Base-by-base conservation (phyloP, 2,329 filamentous ascomycete genomes). In the Penicillium hordei region DNA sequence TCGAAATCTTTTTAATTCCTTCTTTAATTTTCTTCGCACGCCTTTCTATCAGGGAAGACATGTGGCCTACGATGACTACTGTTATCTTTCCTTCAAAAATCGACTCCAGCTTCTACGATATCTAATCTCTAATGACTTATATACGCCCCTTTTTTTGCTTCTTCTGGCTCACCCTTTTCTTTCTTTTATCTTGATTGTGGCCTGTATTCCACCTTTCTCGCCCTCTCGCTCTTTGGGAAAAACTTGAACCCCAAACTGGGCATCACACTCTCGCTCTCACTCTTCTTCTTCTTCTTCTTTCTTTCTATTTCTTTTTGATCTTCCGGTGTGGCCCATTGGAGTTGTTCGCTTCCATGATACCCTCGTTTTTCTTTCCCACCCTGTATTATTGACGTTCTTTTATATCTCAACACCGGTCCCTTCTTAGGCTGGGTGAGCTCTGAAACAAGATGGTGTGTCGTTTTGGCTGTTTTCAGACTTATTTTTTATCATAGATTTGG, bases 41-140 rank as follows among this genome's bases (percentile, higher is more conserved):
- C 29, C 40, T 48, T 52, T 52, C 38, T 39, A 15, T 21, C 5
- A 19, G 31, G 42, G 38, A 45, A 40, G 45, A 50, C 19, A 25
- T 56, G 45, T 45, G 9, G 48, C 42, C 31, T 34, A n/a, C 19
- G 10, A n/a, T 51, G 43, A n/a, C 34, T 54, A 38, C 34, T 48
- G 33, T 44, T 23, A 33, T 36, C 50, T 43, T 29, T 36, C 19
- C 51, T 43, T 44, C 46, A 19, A 27, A 39, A 48, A 9, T 19
- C 8, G 50, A 29, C 52, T 25, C 23, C 49, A 60, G 56, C 58
- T 54, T 58, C 58, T 39, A 46, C 48, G 53, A 55, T 59, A 65
- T 61, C 59, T 67, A 66, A 67, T 67, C 55, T 65, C 39, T 67
- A 67, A 67, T 67, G 60, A 58, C 55, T 52, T 59, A 62, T 65